Evolutionary conservation across 1,284 basidiomycete species (phyloP).

Genomic region (Inonotus hispidus): DNA sequence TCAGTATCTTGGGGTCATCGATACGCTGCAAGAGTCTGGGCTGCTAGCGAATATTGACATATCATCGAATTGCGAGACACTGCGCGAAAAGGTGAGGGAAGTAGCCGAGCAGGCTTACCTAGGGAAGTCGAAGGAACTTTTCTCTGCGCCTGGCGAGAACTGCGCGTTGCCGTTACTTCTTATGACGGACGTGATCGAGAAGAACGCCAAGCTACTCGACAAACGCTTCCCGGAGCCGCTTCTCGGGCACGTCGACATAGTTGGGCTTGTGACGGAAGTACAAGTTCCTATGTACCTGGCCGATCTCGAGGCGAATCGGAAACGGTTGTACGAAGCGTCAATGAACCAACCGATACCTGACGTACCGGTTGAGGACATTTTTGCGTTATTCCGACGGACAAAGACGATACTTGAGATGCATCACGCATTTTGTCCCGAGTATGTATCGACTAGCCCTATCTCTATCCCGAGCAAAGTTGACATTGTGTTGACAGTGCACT

Average conservation of each 20-base stretch:
- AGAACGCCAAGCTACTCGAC: slow-evolving; percentile 74
- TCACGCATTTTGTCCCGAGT: slow-evolving; percentile 76
- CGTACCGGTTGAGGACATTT: slow-evolving; percentile 84
- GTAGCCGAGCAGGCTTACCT: slow-evolving; percentile 70
- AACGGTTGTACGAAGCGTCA: slow-evolving; percentile 68
- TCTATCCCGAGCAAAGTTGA: background rate
- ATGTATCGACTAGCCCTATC: slow-evolving; percentile 25
- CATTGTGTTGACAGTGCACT: slow-evolving; percentile 37
- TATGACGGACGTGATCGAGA: slow-evolving; percentile 88
- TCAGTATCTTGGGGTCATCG: slow-evolving; percentile 60
- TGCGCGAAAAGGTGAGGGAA: slow-evolving; percentile 64
- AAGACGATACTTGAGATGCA: slow-evolving; percentile 75
- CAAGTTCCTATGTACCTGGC: slow-evolving; percentile 70
- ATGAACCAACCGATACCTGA: slow-evolving; percentile 75
- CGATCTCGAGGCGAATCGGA: slow-evolving; percentile 71
- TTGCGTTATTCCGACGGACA: slow-evolving; percentile 76
- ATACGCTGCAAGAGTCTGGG: slow-evolving; percentile 66
- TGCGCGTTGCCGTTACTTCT: slow-evolving; percentile 73
- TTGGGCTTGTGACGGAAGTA: slow-evolving; percentile 71
- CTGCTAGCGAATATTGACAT: slow-evolving; percentile 66
- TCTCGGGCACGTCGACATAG: slow-evolving; percentile 73
- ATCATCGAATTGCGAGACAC: slow-evolving; percentile 55
- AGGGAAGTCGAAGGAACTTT: slow-evolving; percentile 62
- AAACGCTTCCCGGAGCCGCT: slow-evolving; percentile 83
- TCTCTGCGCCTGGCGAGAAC: slow-evolving; percentile 66